Base-by-base conservation (phyloP, 768 basidiomycete species). In the Hydnomerulius pinastri region DNA sequence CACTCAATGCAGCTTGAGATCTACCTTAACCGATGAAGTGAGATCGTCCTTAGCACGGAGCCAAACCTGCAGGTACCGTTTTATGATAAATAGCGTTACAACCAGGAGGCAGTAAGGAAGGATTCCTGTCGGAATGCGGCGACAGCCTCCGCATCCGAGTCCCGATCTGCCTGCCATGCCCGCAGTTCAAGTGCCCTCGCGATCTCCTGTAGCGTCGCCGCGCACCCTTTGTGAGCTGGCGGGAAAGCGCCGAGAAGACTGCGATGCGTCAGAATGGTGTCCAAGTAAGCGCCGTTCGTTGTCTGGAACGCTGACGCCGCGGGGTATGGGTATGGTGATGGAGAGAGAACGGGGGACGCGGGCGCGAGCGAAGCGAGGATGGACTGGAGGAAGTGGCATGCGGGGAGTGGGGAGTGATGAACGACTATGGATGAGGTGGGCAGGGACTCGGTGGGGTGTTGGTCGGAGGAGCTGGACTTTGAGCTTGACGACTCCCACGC, bases 231-330 rank as follows among this genome's bases (percentile, higher is more conserved):
- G 71, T 90, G 88, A 10, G 73, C 83, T 47, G 73, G 71, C 17
- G 88, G 87, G 61, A 73, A 83, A 9, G 83, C 78, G 54, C 69
- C 72, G 53, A 85, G 74, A 30, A 86, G 79, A 63, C 85, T 82
- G 62, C 88, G 86, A 71, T 91, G 88, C 0, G 82, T 81, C 69
- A 89, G 87, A 59, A 91, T 83, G 44, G 79, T 76, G 62, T 91
- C 88, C 68, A 91, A 79, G 62, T 89, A 91, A 51, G 80, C 86
- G 59, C 87, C 87, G 70, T 79, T 77, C 40, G 85, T 86, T 48
- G 85, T 88, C 58, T 68, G 67, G 51, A 74, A 69, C 7, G 51
- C 58, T 41, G 55, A 65, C 48, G 63, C 48, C 10, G 42, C 48
- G 56, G 67, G 67, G 17, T 69, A 69, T 0, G 67, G 67, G 42